Conservation (phyloP, 2,329 filamentous ascomycete genomes). For the Phoma sp. region DNA sequence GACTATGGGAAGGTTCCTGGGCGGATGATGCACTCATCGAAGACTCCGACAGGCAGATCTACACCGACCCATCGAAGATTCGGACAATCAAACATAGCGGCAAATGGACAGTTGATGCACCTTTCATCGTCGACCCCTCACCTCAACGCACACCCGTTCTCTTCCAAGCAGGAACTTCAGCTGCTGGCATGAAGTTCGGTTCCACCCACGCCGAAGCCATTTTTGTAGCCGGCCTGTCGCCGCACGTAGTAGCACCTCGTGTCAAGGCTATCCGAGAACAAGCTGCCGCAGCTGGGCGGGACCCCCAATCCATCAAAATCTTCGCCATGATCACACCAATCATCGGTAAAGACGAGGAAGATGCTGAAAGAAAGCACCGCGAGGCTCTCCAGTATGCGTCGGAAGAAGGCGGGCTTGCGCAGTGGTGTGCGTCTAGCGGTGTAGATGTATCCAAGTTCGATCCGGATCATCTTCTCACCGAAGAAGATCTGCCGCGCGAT, state of each 20-base stretch:
- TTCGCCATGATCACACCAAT: conserved; percentile 70
- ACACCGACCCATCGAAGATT: conserved; percentile 63
- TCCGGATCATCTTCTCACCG: conserved; percentile 64
- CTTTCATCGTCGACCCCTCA: conserved; percentile 70
- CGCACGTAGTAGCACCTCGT: conserved; percentile 64
- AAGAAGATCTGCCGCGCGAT: conserved; percentile 19
- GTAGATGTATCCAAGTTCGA: conserved; percentile 65
- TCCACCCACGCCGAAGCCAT: conserved; percentile 73
- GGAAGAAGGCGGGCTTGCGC: conserved; percentile 69
- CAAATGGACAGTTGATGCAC: conserved; percentile 61
- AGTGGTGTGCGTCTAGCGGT: conserved; percentile 76
- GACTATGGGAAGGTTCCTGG: conserved; percentile 68
- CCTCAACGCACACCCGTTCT: conserved; percentile 72
- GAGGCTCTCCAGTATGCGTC: conserved; percentile 67
- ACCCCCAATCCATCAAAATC: conserved; percentile 69
- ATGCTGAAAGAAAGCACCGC: conserved; percentile 67
- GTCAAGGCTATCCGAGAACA: conserved; percentile 67
- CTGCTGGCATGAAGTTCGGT: conserved; percentile 69
- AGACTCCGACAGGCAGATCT: conserved; percentile 63
- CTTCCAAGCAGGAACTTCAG: conserved; percentile 72
- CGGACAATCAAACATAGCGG: conserved; percentile 70
- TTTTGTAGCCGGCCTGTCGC: conserved; percentile 70
- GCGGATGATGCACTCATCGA: conserved; percentile 67
- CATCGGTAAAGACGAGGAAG: conserved; percentile 68
- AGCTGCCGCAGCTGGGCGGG: conserved; percentile 62